Evolutionary conservation across 2,329 filamentous ascomycete species (phyloP), one percentile per base, ranked within the genome.

Genomic region (Aspergillus pseudonomiae): DNA sequence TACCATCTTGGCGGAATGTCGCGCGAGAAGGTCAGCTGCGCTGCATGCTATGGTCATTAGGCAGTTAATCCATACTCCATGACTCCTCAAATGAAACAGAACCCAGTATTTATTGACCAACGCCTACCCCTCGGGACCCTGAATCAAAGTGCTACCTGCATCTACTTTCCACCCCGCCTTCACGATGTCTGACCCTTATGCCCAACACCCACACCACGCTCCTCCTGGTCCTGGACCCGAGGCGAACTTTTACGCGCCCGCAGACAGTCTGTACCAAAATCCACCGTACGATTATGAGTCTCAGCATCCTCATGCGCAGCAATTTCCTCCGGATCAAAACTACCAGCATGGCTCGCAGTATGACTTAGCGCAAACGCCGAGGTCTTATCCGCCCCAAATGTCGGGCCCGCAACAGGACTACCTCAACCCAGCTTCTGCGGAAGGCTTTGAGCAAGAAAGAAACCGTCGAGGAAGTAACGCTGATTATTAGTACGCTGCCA

Each of bases 101-200:
- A 48, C 6, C n/a, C 12, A 48, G 9, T 26, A 48, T 26, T 32
- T 52, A 52, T 52, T 52, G 26, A 32, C 16, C 6, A 16, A 30
- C 48, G 11, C 14, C 26, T n/a, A 26, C 14, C 24, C 48, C 26
- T 50, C 46, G 24, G 10, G 19, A 6, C 6, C 12, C 46, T 16
- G 6, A 28, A 14, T 30, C 48, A 28, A n/a, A 4, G 19, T 19
- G 26, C 16, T 52, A 30, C 6, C 46, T 52, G 26, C 2, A 52
- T 30, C 26, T 52, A 52, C 48, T 32, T 28, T 16, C 28, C 48
- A 28, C 28, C 48, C 48, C 67, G 75, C 43, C 24, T 24, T 39
- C 32, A 54, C 21, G 62, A 86, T 86, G 84, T 85, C 83, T 19
- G 82, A 82, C 63, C 82, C 82, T 43, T 85, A 85, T 78, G 79